These are phyloP conservation scores for Galerina marginata DNA, from an alignment of 768 basidiomycete genomes.

Conservation along the genomic window DNA sequence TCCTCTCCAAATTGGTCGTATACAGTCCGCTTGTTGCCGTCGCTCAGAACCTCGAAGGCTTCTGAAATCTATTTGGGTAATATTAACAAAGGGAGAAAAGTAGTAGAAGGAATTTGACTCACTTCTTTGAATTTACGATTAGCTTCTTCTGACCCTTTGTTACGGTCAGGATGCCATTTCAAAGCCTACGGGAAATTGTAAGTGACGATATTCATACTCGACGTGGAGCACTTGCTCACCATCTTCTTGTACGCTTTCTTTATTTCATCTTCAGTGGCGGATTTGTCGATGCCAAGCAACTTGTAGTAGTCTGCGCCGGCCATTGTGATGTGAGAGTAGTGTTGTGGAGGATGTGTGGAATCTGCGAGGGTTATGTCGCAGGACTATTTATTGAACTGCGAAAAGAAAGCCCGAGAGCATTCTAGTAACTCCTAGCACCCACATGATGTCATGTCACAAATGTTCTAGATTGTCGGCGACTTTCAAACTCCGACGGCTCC, in stretches of 20 bases:
- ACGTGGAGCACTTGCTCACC: constrained; percentile 43
- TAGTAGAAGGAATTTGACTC: neutral
- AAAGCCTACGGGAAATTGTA: constrained; percentile 57
- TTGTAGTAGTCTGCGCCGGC: constrained; percentile 87
- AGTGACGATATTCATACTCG: constrained; percentile 8
- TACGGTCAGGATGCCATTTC: constrained; percentile 96
- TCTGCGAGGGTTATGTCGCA: constrained; percentile 7
- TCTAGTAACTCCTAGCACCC: constrained; percentile 26
- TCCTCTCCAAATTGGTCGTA: constrained; percentile 97
- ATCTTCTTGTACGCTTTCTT: constrained; percentile 97
- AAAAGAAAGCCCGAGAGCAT: constrained; percentile 26
- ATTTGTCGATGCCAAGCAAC: constrained; percentile 72
- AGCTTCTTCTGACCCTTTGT: constrained; percentile 84
- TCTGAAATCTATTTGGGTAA: constrained; percentile 74
- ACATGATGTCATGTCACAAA: constrained; percentile 32
- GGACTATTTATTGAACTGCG: constrained; percentile 21
- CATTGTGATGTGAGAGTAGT: constrained; percentile 46
- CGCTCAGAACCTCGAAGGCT: constrained; percentile 94
- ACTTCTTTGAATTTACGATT: constrained; percentile 93
- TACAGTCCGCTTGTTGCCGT: constrained; percentile 80
- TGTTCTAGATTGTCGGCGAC: constrained; percentile 18
- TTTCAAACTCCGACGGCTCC: constrained; percentile 2
- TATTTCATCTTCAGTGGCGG: constrained; percentile 83
- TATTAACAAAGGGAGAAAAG: constrained; percentile 6
- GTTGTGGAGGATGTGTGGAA: neutral